Percentiles rank a stretch among this genome's conserved stretches.
Evolutionary conservation across 805 yeast species (phyloP).

Genomic region (Starmerella apis): DNA sequence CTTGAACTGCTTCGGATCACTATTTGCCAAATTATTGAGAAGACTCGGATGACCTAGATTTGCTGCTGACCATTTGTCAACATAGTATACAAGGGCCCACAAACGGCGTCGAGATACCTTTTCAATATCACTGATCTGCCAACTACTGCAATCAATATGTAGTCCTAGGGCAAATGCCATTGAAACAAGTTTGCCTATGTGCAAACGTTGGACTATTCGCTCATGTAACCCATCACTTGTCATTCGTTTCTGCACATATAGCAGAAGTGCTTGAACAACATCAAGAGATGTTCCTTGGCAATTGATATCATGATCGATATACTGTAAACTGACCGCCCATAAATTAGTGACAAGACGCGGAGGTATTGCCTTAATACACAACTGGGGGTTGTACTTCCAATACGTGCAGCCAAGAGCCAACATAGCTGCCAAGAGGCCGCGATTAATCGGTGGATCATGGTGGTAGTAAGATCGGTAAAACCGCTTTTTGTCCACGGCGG

Average conservation of each 20-base stretch:
- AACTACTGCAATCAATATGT: slow-evolving; percentile 31
- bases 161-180: slow-evolving; percentile 30
- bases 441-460: slow-evolving; percentile 26
- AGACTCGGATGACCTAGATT: slow-evolving; percentile 30
- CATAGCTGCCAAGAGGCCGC: slow-evolving; percentile 30
- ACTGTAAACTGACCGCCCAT: slow-evolving; percentile 26
- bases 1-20: slow-evolving; percentile 6
- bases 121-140: slow-evolving; percentile 31
- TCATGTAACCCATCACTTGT: slow-evolving; percentile 30
- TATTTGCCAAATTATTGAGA: slow-evolving; percentile 3
- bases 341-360: slow-evolving; percentile 25
- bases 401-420: slow-evolving; percentile 31
- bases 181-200: slow-evolving; percentile 28
- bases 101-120: slow-evolving; percentile 30
- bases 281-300: slow-evolving; percentile 27
- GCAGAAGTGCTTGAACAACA: slow-evolving; percentile 30
- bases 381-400: slow-evolving; percentile 31
- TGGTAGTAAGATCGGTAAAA: slow-evolving; percentile 29
- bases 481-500: slow-evolving; percentile 30
- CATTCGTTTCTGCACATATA: slow-evolving; percentile 29
- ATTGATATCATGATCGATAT: slow-evolving; percentile 28
- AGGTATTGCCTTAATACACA: slow-evolving; percentile 30
- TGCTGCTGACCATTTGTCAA: slow-evolving; percentile 33
- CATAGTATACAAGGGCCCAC: slow-evolving; percentile 32
- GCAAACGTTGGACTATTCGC: slow-evolving; percentile 24